A percentile compares a stretch with the other conserved stretches of the same genome.
Evolutionary conservation across 768 basidiomycete species (phyloP).

Genomic region (Russula sp.): DNA sequence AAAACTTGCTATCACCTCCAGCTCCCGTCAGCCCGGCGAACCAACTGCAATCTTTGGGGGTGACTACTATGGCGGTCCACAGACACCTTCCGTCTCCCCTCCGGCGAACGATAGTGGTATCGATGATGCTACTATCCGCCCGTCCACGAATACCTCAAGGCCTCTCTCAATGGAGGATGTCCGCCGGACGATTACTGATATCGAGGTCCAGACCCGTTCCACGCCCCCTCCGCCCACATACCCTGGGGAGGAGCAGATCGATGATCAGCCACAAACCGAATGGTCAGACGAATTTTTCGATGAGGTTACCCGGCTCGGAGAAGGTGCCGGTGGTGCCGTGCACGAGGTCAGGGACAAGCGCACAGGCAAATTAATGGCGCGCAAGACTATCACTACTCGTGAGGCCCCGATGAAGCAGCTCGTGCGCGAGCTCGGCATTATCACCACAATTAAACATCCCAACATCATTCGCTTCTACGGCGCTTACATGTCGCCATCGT

Average conservation of each 20-base stretch:
- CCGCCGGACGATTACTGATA: conserved; percentile 25
- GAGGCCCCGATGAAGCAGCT: conserved; percentile 92
- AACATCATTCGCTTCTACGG: conserved; percentile 93
- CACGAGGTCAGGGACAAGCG: conserved; percentile 86
- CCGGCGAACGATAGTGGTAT: conserved; percentile 31
- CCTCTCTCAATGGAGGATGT: conserved; percentile 25
- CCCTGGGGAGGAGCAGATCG: conserved; percentile 30
- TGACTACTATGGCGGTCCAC: conserved; percentile 25
- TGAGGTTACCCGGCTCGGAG: conserved; percentile 74
- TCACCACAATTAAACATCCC: conserved; percentile 71
- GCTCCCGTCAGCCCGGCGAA: conserved; percentile 4
- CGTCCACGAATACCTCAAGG: conserved; percentile 25
- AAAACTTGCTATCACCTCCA: conserved; percentile 20
- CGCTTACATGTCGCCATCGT: conserved; percentile 80
- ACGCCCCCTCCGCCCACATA: conserved; percentile 30
- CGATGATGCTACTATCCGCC: conserved; percentile 40
- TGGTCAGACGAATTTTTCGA: conserved; percentile 73
- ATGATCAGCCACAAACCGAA: conserved; percentile 34
- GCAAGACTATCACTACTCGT: conserved; percentile 89
- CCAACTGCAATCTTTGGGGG: conserved; percentile 10
- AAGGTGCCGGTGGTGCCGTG: conserved; percentile 95
- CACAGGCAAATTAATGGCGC: conserved; percentile 77
- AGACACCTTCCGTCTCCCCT: conserved; percentile 19
- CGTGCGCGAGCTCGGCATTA: conserved; percentile 86
- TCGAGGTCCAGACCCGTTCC: conserved; percentile 34